Percentiles rank a stretch among this genome's conserved stretches.
These are phyloP conservation scores for Saprolegnia parasitica DNA, from an alignment of 352 stramenopile genomes.

Conservation along the genomic window DNA sequence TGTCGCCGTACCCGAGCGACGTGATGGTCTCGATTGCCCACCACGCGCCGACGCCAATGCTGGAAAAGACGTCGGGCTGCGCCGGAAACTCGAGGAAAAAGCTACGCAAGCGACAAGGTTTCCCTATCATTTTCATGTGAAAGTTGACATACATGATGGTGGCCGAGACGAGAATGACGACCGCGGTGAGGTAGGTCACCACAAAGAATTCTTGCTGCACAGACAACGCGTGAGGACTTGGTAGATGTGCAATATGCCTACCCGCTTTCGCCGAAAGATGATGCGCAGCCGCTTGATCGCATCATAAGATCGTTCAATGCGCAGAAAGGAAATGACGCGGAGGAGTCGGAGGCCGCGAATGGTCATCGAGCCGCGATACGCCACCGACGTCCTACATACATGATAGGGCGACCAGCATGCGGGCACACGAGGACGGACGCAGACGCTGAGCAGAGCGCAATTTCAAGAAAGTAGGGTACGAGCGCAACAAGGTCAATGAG, in stretches of 20 bases:
- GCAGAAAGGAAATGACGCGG: slow-evolving; percentile 75
- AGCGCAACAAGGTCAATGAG: slow-evolving; percentile 73
- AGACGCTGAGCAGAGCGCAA: slow-evolving; percentile 45
- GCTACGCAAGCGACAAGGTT: not conserved
- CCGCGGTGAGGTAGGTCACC: slow-evolving; percentile 71
- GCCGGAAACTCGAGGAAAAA: slow-evolving; percentile 76
- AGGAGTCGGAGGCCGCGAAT: slow-evolving; percentile 65
- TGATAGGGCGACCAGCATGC: too few relatives aligned
- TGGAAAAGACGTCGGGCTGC: slow-evolving; percentile 74
- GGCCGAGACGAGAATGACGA: slow-evolving; percentile 72
- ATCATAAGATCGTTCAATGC: slow-evolving; percentile 70
- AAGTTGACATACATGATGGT: slow-evolving; percentile 54
- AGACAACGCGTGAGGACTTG: not conserved
- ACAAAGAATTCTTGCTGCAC: slow-evolving; percentile 59
- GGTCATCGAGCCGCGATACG: slow-evolving; percentile 55
- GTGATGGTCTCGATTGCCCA: slow-evolving; percentile 83
- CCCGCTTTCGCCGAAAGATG: slow-evolving; percentile 61
- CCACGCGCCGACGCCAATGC: slow-evolving; percentile 65
- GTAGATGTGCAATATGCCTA: slow-evolving; percentile 4
- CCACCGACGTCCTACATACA: slow-evolving; percentile 39
- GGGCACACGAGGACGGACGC: slow-evolving; percentile 30
- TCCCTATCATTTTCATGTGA: not conserved
- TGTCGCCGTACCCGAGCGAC: slow-evolving; percentile 81
- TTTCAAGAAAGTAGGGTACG: slow-evolving; percentile 76
- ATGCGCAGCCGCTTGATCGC: slow-evolving; percentile 71